Conservation (phyloP, 73 alveolate species). For the Symbiodinium natans region DNA sequence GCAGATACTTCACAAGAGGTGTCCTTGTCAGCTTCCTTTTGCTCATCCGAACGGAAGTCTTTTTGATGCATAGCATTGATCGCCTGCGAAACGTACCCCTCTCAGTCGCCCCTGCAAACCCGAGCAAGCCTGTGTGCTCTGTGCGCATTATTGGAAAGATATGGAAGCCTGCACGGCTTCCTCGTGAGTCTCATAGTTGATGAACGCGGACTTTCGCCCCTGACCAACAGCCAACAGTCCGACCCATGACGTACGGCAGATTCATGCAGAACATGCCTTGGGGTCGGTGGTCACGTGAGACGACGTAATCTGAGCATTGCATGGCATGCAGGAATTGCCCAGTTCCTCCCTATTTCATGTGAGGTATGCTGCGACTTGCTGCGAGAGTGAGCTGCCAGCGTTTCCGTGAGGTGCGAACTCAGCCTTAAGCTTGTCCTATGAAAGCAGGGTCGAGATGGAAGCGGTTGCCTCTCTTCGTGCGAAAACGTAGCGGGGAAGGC, state of each 20-base stretch:
- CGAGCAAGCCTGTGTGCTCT: background rate
- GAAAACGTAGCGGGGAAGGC: background rate
- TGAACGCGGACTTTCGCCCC: slow-evolving; percentile 92
- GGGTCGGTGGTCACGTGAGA: slow-evolving; percentile 62
- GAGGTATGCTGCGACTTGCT: background rate
- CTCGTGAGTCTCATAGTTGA: slow-evolving; percentile 70
- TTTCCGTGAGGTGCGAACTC: slow-evolving; percentile 69
- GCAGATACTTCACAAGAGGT: no score
- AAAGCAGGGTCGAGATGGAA: background rate
- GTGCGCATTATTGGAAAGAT: background rate
- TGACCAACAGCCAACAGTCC: background rate
- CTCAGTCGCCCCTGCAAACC: no score
- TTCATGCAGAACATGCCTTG: background rate
- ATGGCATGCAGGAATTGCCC: no score
- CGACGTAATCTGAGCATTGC: slow-evolving; percentile 61
- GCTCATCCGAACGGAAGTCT: slow-evolving; percentile 55
- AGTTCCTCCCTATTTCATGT: no score
- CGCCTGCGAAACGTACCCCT: background rate
- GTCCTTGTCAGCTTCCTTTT: slow-evolving; percentile 79
- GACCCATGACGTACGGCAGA: background rate
- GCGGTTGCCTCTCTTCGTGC: no score
- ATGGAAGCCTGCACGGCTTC: slow-evolving; percentile 45
- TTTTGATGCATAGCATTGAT: slow-evolving; percentile 43
- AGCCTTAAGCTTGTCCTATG: slow-evolving; percentile 42
- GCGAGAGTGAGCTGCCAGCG: background rate